phyloP scores from a whole-genome alignment of 1,284 basidiomycete species.

The Serendipita sp. region DNA sequence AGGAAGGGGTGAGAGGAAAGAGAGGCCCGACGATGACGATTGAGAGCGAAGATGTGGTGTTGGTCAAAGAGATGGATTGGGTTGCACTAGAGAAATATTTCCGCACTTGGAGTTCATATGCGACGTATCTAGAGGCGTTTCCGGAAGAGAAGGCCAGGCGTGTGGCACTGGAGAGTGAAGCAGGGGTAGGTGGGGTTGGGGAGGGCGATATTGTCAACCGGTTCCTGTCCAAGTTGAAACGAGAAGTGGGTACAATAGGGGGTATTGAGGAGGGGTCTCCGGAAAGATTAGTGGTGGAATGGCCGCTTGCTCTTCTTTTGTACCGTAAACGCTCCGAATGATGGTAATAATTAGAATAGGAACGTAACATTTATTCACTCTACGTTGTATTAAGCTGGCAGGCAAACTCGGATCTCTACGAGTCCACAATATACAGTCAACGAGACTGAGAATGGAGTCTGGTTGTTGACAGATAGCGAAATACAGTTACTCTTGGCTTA shows the following conservation, averaged over 20 bases:
- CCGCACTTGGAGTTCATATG: constrained; percentile 56
- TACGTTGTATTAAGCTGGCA: too few relatives aligned
- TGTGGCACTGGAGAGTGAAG: too few relatives aligned
- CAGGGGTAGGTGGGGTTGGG: background rate
- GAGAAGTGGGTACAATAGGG: constrained; percentile 22
- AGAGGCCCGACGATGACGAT: constrained; percentile 30
- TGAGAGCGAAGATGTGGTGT: constrained; percentile 11
- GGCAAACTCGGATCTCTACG: too few relatives aligned
- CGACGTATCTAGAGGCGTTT: constrained; percentile 51
- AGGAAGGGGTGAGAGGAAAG: constrained; percentile 13
- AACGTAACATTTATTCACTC: too few relatives aligned
- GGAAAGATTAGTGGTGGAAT: background rate
- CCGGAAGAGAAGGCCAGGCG: constrained; percentile 37
- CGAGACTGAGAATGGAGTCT: too few relatives aligned
- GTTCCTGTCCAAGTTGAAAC: constrained; percentile 38
- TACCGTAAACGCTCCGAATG: background rate
- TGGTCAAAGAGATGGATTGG: constrained; percentile 52
- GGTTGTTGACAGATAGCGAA: too few relatives aligned
- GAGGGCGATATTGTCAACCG: constrained; percentile 51
- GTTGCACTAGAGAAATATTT: constrained; percentile 52
- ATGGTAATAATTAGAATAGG: too few relatives aligned
- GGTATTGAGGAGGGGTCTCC: background rate
- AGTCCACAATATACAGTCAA: too few relatives aligned
- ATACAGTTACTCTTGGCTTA: too few relatives aligned
- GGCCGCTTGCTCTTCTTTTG: background rate